Base-by-base conservation (phyloP, 305 asterid species). In the Solanum chacoense region DNA sequence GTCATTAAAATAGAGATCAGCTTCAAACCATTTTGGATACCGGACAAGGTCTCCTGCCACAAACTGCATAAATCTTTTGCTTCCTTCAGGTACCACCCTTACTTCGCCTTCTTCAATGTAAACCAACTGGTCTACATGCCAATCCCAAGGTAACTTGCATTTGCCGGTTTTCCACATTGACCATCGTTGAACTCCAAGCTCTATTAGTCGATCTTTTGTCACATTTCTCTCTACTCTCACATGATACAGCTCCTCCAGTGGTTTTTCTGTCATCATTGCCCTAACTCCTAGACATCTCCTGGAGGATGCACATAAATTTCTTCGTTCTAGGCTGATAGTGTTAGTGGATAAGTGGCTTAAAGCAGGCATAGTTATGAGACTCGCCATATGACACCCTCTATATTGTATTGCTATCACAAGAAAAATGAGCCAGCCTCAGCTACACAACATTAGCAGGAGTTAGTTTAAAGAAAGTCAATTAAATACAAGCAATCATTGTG, bases 11-110 rank as follows among this genome's bases (percentile, higher is more conserved):
- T 89, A 94, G 87, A 97, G 98, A 92, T 97, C 99, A 63, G 99
- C 99, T 89, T 97, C 99, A 37, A 97, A 95, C 99, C 99, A 97
- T 90, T 96, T 97, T 34, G 99, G 99, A 87, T 97, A 97, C 3
- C 98, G 95, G 81, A 97, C 96, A 35, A 96, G 96, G 88, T 97
- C 99, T 16, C 99, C 99, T 4, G 98, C 98, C 65, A 95, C 90
- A 69, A 97, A 97, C 12, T 91, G 91, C 99, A 96, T 97, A 88
- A 85, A 94, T 10, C 94, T 92, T 91, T 94, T 88, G 24, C 99
- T 93, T 50, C 99, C 99, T 87, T 97, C 98, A 6, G 99, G 99
- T 90, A 97, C 98, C 12, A 97, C 98, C 84, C 98, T 94, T 84
- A 96, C 98, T 90, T 96, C 99, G 18, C 99, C 99, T 92, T 96